Evolutionary conservation across 2,329 filamentous ascomycete species (phyloP), one percentile per base, ranked within the genome.

Genomic region (Dendrostoma leiphaemia): DNA sequence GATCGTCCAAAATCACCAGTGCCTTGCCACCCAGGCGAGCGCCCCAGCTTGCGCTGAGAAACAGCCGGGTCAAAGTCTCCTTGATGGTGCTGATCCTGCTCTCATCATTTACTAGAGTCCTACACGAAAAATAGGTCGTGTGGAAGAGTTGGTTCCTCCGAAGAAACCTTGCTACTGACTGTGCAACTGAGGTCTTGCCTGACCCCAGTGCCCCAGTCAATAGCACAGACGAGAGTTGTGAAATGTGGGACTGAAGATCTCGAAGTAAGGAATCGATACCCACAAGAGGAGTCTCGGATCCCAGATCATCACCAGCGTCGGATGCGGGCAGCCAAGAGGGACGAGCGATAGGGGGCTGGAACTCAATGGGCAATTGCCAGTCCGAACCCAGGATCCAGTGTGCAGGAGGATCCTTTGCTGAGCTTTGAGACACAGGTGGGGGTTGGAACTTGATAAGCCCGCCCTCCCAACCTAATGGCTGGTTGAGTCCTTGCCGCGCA

Each of bases 1-100:
- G 74, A 64, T 99, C 94, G 65, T 99, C 94, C 2, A 99, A 77
- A 46, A 99, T 84, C 19, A 99, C 89, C 3, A 97, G 69, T 0
- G 92, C 83, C 59, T 84, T 86, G 4, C 94, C 94, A 21, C 91
- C 92, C 1, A 94, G 79, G 56, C 93, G 82, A 32, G 93, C 90
- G 34, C 90, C 91, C 94, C 94, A 99, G 38, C 89, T 88, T 3
- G 94, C 94, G 19, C 84, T 82, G 77, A 94, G 91, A 67, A 99
- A 97, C 2, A 96, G 72, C 15, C 91, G 83, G 48, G 83, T 86
- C 5, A 99, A 73, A 0, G 85, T 94, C 65, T 97, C 93, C 65
- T 96, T 97, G 71, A 99, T 90, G 0, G 89, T 90, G 2, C 91
- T 89, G 13, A 97, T 84, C 54, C 93, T 83, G 35, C 87, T 95